These are phyloP conservation scores for Tagetes erecta DNA, from an alignment of 129 eudicot genomes.

Conservation along the genomic window DNA sequence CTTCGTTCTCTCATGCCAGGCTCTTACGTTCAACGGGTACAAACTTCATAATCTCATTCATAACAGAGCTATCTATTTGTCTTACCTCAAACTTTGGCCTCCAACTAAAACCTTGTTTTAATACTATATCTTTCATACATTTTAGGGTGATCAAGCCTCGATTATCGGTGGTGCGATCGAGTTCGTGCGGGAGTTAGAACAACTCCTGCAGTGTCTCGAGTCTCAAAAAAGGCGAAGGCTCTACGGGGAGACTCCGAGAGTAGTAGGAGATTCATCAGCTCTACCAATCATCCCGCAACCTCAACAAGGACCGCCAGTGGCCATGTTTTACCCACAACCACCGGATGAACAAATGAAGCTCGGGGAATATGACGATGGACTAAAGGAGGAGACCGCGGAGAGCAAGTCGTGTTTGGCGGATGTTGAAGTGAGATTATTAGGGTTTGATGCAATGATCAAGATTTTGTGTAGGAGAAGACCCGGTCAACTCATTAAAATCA, in stretches of 20 bases:
- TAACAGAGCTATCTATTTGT: no score
- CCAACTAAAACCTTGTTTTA: neutral
- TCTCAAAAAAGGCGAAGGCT: conserved; percentile 84
- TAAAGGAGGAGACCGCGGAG: conserved; percentile 78
- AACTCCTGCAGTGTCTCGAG: conserved; percentile 91
- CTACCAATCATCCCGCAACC: conserved; percentile 41
- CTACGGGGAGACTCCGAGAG: conserved; percentile 61
- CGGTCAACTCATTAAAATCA: conserved; percentile 79
- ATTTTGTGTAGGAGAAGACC: conserved; percentile 84
- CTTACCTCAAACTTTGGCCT: no score
- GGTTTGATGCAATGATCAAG: conserved; percentile 91
- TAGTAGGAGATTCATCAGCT: conserved; percentile 41
- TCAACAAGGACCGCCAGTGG: conserved; percentile 35
- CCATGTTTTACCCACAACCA: conserved; percentile 28
- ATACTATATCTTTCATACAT: neutral
- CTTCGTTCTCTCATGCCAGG: conserved; percentile 97
- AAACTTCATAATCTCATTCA: neutral
- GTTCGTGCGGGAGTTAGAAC: conserved; percentile 89
- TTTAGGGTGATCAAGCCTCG: conserved; percentile 93
- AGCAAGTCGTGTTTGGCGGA: conserved; percentile 90
- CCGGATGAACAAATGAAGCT: conserved; percentile 52
- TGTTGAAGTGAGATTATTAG: conserved; percentile 78
- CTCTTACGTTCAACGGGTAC: conserved; percentile 95
- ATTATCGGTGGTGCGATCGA: conserved; percentile 96
- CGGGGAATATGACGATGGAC: conserved; percentile 46